Evolutionary conservation across 805 yeast species (phyloP).

Genomic region (Suhomyces sp.): DNA sequence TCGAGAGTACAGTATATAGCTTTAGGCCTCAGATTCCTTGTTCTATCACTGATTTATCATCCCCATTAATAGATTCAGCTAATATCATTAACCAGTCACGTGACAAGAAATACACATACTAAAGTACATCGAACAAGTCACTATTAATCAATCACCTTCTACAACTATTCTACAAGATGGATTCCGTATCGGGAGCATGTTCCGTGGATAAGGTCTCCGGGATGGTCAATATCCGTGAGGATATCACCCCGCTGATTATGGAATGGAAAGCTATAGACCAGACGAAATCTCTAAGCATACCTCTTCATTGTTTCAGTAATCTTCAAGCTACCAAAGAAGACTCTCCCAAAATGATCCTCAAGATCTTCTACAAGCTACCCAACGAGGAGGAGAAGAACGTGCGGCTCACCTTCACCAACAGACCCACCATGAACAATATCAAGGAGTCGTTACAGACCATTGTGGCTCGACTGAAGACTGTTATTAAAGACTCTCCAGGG

Average conservation of each 20-base stretch:
- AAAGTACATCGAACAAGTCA: too few species aligned
- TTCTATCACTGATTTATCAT: too few species aligned
- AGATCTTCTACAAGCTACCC: conserved; percentile 47
- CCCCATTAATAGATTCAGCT: too few species aligned
- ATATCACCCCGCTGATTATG: conserved; percentile 38
- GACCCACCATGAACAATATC: conserved; percentile 73
- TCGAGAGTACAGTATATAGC: too few species aligned
- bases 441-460: conserved; percentile 67
- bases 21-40: too few species aligned
- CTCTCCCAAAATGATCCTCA: conserved; percentile 65
- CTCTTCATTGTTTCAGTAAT: conserved; percentile 36
- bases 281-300: conserved; percentile 31
- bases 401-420: conserved; percentile 62
- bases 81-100: too few species aligned
- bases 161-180: too few species aligned
- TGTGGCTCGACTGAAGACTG: conserved; percentile 63
- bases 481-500: conserved; percentile 39
- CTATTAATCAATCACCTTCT: too few species aligned
- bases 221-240: conserved; percentile 41
- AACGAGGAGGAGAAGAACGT: conserved; percentile 30
- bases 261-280: conserved; percentile 47
- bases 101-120: too few species aligned
- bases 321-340: conserved; percentile 71
- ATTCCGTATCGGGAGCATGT: conserved; percentile 41
- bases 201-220: conserved; percentile 42